Base-by-base conservation (phyloP, 2,329 filamentous ascomycete genomes). In the Claviceps arundinis region DNA sequence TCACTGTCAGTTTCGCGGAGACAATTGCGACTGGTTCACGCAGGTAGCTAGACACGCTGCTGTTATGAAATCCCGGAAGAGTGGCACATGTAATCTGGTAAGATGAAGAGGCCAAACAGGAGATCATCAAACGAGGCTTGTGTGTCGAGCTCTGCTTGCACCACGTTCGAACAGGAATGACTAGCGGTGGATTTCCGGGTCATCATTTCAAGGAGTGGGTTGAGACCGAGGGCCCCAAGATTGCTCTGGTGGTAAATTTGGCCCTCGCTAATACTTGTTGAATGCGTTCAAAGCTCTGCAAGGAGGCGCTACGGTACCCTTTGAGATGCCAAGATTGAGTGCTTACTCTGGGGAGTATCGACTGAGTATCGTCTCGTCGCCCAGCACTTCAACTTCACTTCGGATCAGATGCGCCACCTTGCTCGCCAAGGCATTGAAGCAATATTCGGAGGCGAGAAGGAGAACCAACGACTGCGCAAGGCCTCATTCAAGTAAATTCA, bases 1-100 rank as follows among this genome's bases (percentile, higher is more conserved):
- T 89, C 26, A 90, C 87, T 0, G 67, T 91, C 50, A 88, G 93
- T 64, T 93, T 93, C 62, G 88, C 84, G 2, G 88, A 93, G 66
- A 74, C 78, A 1, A 71, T 76, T 45, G 68, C 69, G 2, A 82
- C 79, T 8, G 75, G 75, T 0, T 74, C 74, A 2, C 69, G 74
- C 2, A 64, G 68, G 6, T 87, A 93, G 68, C 70, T 91, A 14
- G 64, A 70, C 13, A 77, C 74, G 1, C 66, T 93, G 50, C 71
- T 94, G 44, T 70, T 68, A 0, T 91, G 81, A 73, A 56, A 66
- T 45, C 88, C 87, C 0, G 75, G 82, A 54, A 71, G 88, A 6
- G 68, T 94, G 9, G 87, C 87, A 0, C 88, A 93, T 68, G 86
- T 89, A 9, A 89, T 91, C 51, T 81, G 88, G 63, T 82, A 89